These are phyloP conservation scores for Ichthyophthirius multifiliis DNA, from an alignment of 169 alveolate genomes.

Conservation along the genomic window DNA sequence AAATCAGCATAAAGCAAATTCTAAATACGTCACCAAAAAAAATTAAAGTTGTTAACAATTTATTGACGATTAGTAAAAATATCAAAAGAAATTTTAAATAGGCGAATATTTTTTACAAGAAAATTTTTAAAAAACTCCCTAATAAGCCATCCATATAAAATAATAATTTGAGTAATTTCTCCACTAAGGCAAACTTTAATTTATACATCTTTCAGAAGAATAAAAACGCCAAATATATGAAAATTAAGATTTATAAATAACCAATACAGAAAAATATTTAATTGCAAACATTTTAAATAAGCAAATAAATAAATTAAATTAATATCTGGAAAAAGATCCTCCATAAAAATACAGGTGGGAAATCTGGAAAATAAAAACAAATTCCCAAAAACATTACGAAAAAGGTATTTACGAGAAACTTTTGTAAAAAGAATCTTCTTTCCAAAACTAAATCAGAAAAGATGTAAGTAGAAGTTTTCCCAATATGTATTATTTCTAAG, in stretches of 20 bases:
- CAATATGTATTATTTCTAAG: slow-evolving; percentile 29
- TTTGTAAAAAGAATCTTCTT: not conserved
- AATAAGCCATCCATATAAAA: not conserved
- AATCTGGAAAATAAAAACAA: slow-evolving; percentile 42
- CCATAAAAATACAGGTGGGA: slow-evolving; percentile 52
- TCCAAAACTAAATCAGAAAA: slow-evolving; percentile 5
- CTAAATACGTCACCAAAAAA: too few species aligned
- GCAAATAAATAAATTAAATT: not conserved
- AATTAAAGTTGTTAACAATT: too few species aligned
- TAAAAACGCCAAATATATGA: not conserved
- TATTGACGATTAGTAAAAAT: too few species aligned
- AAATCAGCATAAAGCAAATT: too few species aligned
- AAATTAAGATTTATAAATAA: not conserved
- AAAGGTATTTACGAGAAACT: slow-evolving; percentile 43
- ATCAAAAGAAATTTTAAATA: not conserved
- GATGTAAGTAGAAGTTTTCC: slow-evolving; percentile 56
- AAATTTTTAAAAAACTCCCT: not conserved
- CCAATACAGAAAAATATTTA: not conserved
- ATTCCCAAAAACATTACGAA: not conserved
- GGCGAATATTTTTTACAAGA: not conserved
- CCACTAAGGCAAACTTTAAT: not conserved
- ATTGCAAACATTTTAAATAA: not conserved
- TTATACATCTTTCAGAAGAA: not conserved
- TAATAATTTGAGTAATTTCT: not conserved
- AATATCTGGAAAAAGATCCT: slow-evolving; percentile 39